Evolutionary conservation across 192 early-diverging fungal species (phyloP), one percentile per base, ranked within the genome.

Genomic region (Podila clonocystis): DNA sequence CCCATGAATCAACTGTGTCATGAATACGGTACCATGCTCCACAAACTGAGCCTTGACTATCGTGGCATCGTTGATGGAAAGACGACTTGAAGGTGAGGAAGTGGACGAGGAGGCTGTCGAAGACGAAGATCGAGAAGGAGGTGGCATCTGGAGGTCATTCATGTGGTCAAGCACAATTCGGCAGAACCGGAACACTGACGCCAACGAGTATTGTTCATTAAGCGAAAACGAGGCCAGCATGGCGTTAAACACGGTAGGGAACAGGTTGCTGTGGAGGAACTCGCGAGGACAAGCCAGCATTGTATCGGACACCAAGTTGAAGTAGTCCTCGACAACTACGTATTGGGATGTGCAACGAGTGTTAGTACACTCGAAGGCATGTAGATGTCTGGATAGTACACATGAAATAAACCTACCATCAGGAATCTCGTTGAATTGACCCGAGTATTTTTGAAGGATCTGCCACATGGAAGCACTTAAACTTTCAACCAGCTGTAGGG

Each of bases 281-380:
- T 79, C 90, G 67, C 58, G 74, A 34, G 26, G 94, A 91, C 57
- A 85, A 61, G 52, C 68, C 49, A 49, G 89, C 89, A 61, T 89
- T 12, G 50, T 87, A 79, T 57, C 84, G 67, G 58, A 74, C 52
- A 22, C 91, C 64, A 95, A 73, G 55, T 87, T 76, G 80, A 93
- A 93, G 76, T 92, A 95, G 59, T 96, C 93, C 77, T 95, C 93
- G 55, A 94, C 73, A 22, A 93, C 94, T 95, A 82, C 9, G 24
- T 59, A 52, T n/a, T 28, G 59, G 45, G 49, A 38, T 64, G 4
- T 33, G 19, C 9, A 15, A 45, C 7, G 13, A 33, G 2, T 17
- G 33, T 52, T 50, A 60, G 22, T 61, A 36, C 66, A 61, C 58
- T 13, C 68, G 28, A 19, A 34, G 28, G 11, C 8, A 72, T 63